phyloP scores from a whole-genome alignment of 2,329 filamentous ascomycete species.

The Lizonia empirigonia region DNA sequence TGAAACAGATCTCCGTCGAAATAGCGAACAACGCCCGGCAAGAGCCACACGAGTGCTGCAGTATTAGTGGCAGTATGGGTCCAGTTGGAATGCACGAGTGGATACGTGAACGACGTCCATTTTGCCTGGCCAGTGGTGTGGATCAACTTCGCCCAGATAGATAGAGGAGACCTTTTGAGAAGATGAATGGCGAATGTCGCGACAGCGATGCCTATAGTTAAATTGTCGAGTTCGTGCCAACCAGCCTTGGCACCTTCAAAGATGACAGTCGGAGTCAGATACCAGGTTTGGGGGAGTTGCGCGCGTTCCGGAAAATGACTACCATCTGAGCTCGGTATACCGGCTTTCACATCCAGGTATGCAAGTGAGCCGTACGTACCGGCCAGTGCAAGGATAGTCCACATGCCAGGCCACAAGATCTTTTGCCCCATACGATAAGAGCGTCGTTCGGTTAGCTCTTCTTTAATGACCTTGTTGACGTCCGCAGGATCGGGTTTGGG shows the following conservation, averaged over 20 bases:
- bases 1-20: slow-evolving; percentile 22
- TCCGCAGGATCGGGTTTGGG: neutral
- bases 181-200: slow-evolving; percentile 13
- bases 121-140: slow-evolving; percentile 19
- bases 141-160: slow-evolving; percentile 16
- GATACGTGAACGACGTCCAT: slow-evolving; percentile 22
- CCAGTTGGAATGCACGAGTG: slow-evolving; percentile 15
- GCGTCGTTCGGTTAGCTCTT: slow-evolving; percentile 8
- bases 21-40: slow-evolving; percentile 21
- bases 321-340: neutral
- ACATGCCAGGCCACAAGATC: slow-evolving; percentile 20
- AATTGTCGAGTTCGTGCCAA: slow-evolving; percentile 21
- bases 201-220: slow-evolving; percentile 20
- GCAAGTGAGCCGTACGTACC: slow-evolving; percentile 17
- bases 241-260: slow-evolving; percentile 16
- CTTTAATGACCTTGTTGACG: neutral
- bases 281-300: slow-evolving; percentile 19
- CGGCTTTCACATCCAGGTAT: slow-evolving; percentile 16
- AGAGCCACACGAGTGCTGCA: slow-evolving; percentile 13
- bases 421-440: slow-evolving; percentile 12
- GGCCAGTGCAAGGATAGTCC: slow-evolving; percentile 17
- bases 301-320: slow-evolving; percentile 4
- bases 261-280: slow-evolving; percentile 16
- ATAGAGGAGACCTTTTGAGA: slow-evolving; percentile 10
- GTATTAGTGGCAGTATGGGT: slow-evolving; percentile 7